Conservation (phyloP, 257 asterid species). For the Coffea eugenioides region DNA sequence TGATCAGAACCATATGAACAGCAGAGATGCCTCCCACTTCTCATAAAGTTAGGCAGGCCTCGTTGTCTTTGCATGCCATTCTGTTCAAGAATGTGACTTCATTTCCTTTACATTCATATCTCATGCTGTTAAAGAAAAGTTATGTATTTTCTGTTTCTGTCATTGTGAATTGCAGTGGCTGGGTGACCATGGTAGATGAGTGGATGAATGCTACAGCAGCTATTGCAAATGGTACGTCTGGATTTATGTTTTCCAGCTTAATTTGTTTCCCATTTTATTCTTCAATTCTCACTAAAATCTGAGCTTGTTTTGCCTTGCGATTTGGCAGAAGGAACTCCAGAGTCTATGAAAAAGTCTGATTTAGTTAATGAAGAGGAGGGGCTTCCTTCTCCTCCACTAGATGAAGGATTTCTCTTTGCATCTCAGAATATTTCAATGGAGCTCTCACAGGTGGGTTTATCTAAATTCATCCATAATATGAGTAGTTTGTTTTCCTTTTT, state of each 20-base stretch:
- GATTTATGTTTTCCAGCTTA: not conserved
- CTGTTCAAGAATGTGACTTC: not conserved
- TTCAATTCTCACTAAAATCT: conserved; percentile 1
- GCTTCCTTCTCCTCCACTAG: conserved; percentile 96
- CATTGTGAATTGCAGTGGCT: conserved; percentile 53
- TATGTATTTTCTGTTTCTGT: not conserved
- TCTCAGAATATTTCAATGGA: conserved; percentile 62
- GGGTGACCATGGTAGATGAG: conserved; percentile 77
- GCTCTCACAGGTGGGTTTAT: conserved; percentile 58
- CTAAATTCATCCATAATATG: not conserved
- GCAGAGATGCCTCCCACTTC: not conserved
- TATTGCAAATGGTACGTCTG: conserved; percentile 42
- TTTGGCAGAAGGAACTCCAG: conserved; percentile 53
- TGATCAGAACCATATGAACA: not conserved
- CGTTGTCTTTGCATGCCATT: not conserved
- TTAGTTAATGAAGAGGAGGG: conserved; percentile 74
- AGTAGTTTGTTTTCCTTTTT: not conserved
- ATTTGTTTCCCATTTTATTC: conserved; percentile 6
- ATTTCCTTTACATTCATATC: not conserved
- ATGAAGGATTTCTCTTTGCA: conserved; percentile 75
- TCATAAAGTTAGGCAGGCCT: not conserved
- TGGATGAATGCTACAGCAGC: conserved; percentile 59
- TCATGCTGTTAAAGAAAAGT: not conserved
- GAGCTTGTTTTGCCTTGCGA: not conserved
- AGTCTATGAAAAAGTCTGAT: conserved; percentile 60